Base-by-base conservation (phyloP, 495 filamentous ascomycete species). In the Podospora pseudopauciseta region DNA sequence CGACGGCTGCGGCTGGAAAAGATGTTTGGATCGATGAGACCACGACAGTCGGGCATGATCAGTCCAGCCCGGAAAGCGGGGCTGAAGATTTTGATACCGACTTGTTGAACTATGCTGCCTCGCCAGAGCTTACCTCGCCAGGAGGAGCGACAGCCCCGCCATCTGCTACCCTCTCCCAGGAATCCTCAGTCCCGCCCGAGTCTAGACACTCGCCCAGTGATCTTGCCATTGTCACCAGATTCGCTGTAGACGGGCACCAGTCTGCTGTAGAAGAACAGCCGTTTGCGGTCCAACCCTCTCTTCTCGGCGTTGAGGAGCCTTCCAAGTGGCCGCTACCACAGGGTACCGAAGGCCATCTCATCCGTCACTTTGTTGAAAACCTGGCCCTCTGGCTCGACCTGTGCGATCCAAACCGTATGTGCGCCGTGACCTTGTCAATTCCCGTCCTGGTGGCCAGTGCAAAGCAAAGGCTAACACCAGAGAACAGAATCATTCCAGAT, bases 321-420 rank as follows among this genome's bases (percentile, higher is more conserved):
- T 61, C 16, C 19, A 67, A 73, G 16, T 78, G 80, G 70, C 83
- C 82, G 13, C 71, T 85, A 0, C 72, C 76, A 19, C 67, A 78
- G 53, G 69, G 72, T 18, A 71, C 70, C 3, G 79, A 85, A 57
- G 82, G 81, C 2, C 20, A 70, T n/a, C 75, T 85, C 4, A 78
- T 84, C 34, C 77, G 79, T 3, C 82, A 84, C 61, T 85, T 80
- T 65, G 79, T 84, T 19, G 77, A 83, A 65, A 80, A 80, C 57
- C 69, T 86, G 59, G 82, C 83, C 11, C 78, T 76, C 2, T 86
- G 82, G 86, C 80, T 88, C 58, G 86, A 89, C 68, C 77, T 87
- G 19, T 88, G 86, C 63, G 86, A 88, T 71, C 80, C 81, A 13
- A 30, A 63, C 9, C 76, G 70, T 71, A 60, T 23, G 66, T 62